Percentiles rank a stretch among this genome's conserved stretches.
phyloP scores from a whole-genome alignment of 805 yeast genomes.

The Tetrapisispora taiwanensis region DNA sequence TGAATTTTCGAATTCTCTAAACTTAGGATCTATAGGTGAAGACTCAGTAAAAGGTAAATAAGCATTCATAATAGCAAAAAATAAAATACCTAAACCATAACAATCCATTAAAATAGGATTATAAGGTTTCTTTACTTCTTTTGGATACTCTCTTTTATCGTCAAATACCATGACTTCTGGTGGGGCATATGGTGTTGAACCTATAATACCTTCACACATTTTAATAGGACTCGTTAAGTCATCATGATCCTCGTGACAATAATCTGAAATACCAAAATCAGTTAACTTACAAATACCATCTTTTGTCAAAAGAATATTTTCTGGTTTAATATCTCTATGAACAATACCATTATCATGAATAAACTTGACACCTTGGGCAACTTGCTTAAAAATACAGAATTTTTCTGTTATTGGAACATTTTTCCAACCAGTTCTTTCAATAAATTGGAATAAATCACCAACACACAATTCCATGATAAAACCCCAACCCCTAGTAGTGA shows the following conservation, averaged over 20 bases:
- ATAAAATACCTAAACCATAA: conserved; percentile 64
- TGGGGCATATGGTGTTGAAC: conserved; percentile 74
- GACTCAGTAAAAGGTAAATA: conserved; percentile 54
- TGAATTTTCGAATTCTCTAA: conserved; percentile 44
- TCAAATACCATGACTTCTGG: conserved; percentile 57
- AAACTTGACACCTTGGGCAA: conserved; percentile 49
- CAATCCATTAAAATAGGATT: conserved; percentile 61
- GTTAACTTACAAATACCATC: conserved; percentile 58
- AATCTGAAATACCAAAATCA: conserved; percentile 68
- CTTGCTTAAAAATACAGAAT: conserved; percentile 60
- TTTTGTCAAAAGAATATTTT: conserved; percentile 50
- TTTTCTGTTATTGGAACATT: conserved; percentile 40
- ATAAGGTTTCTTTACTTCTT: conserved; percentile 31
- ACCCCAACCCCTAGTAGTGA: conserved; percentile 64
- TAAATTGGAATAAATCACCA: conserved; percentile 51
- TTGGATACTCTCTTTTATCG: conserved; percentile 26
- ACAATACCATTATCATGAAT: conserved; percentile 58
- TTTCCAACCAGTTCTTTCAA: conserved; percentile 53
- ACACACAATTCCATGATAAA: conserved; percentile 57
- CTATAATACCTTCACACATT: conserved; percentile 42
- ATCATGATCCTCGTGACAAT: conserved; percentile 45
- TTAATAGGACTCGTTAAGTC: conserved; percentile 36
- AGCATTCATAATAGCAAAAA: conserved; percentile 50
- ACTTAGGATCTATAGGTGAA: conserved; percentile 36
- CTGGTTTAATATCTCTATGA: conserved; percentile 69